Evolutionary conservation across 306 rosid species (phyloP).

Genomic region (Acacia melanoxylon): DNA sequence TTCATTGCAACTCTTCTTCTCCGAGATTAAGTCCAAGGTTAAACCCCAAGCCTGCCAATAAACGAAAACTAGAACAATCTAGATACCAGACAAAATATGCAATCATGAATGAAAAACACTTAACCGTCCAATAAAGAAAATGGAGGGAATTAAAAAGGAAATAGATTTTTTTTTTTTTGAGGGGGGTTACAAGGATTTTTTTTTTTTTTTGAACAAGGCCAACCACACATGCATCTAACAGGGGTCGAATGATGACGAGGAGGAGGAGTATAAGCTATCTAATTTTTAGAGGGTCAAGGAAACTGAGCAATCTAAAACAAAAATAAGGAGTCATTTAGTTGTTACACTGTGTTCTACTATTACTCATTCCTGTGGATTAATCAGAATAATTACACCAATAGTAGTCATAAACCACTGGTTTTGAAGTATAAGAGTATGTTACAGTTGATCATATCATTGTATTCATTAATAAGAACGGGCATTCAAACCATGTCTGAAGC

Average conservation of each 20-base stretch:
- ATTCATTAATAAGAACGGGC: neutral
- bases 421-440: neutral
- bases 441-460: neutral
- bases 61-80: neutral
- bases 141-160: neutral
- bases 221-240: neutral
- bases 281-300: neutral
- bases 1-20: no score
- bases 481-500: constrained; percentile 65
- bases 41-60: neutral
- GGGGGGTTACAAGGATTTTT: no score
- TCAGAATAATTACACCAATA: constrained; percentile 34
- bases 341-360: constrained; percentile 9
- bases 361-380: constrained; percentile 3
- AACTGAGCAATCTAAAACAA: neutral
- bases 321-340: neutral
- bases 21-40: no score
- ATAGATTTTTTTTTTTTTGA: neutral
- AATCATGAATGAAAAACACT: neutral
- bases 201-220: neutral
- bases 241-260: neutral
- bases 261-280: neutral
- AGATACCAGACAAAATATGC: neutral
- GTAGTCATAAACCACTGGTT: constrained; percentile 25
- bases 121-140: neutral